A percentile compares a stretch with the other conserved stretches of the same genome.
Conservation (phyloP, 768 basidiomycete species). For the Calocybe cyanea region DNA sequence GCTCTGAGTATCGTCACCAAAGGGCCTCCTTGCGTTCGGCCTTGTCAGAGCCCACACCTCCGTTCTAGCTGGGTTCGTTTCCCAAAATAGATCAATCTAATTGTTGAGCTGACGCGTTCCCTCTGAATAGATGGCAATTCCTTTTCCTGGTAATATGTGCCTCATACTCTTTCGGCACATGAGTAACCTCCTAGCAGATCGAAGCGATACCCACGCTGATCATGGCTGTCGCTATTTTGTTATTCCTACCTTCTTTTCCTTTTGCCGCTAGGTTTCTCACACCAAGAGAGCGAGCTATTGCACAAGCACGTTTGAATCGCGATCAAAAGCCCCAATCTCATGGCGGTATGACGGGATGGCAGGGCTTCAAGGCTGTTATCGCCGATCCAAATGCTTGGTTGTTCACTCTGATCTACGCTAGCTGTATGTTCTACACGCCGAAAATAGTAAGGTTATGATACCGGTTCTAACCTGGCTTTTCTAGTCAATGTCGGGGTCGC, state of each 20-base stretch:
- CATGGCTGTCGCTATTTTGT: constrained; percentile 45
- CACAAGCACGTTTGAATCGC: constrained; percentile 50
- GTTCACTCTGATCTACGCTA: constrained; percentile 48
- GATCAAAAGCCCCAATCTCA: constrained; percentile 57
- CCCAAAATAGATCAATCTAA: neutral
- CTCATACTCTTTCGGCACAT: neutral
- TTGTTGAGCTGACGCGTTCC: constrained; percentile 16
- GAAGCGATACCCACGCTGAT: constrained; percentile 54
- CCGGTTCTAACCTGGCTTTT: neutral
- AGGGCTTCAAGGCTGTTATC: constrained; percentile 50
- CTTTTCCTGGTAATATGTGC: constrained; percentile 41
- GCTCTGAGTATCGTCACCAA: neutral
- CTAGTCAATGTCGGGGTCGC: constrained; percentile 55
- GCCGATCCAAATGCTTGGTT: constrained; percentile 49
- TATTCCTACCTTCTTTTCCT: constrained; percentile 54
- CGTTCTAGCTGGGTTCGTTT: constrained; percentile 33
- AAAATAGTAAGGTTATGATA: neutral
- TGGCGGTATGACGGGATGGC: constrained; percentile 55
- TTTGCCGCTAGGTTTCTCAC: constrained; percentile 51
- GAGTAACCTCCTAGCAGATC: constrained; percentile 27
- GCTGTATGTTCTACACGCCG: constrained; percentile 36
- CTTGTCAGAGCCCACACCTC: constrained; percentile 50
- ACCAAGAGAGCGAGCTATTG: constrained; percentile 50
- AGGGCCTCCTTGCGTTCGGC: constrained; percentile 57
- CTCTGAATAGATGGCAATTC: constrained; percentile 48